A percentile compares a stretch with the other conserved stretches of the same genome.
Conservation (phyloP, 345 rosid species). For the Ailanthus altissimus region DNA sequence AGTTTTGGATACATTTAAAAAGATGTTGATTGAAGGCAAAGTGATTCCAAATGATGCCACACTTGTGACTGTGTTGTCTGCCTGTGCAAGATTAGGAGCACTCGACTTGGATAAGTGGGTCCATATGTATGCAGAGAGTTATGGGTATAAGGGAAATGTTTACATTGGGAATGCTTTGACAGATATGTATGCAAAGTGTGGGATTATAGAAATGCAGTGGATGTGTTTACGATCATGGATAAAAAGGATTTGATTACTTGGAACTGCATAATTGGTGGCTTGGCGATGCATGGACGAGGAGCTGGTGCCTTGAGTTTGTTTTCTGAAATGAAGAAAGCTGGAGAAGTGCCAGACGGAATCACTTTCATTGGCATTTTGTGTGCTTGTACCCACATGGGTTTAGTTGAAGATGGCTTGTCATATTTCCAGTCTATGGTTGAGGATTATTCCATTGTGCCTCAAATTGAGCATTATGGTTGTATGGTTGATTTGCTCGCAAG, state of each 20-base stretch:
- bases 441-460: constrained; percentile 61
- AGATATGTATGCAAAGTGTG: constrained; percentile 90
- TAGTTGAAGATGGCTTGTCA: constrained; percentile 68
- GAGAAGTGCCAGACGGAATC: constrained; percentile 65
- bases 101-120: constrained; percentile 73
- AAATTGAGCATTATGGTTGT: constrained; percentile 88
- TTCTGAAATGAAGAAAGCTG: constrained; percentile 49
- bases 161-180: constrained; percentile 71
- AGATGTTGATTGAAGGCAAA: constrained; percentile 53
- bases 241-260: constrained; percentile 77
- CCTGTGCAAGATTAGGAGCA: constrained; percentile 84
- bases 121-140: constrained; percentile 53
- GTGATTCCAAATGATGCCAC: constrained; percentile 74
- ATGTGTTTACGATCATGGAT: constrained; percentile 53
- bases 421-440: constrained; percentile 64
- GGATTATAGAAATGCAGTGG: constrained; percentile 56
- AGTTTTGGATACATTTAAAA: constrained; percentile 58
- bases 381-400: constrained; percentile 74
- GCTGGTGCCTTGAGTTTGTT: constrained; percentile 64
- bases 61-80: constrained; percentile 64
- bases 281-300: constrained; percentile 75
- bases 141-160: constrained; percentile 56
- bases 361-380: constrained; percentile 71
- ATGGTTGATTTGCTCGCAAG: constrained; percentile 77
- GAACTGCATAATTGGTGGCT: constrained; percentile 69